phyloP scores from a whole-genome alignment of 805 yeast genomes.

The Wickerhamiella slavikovae region DNA sequence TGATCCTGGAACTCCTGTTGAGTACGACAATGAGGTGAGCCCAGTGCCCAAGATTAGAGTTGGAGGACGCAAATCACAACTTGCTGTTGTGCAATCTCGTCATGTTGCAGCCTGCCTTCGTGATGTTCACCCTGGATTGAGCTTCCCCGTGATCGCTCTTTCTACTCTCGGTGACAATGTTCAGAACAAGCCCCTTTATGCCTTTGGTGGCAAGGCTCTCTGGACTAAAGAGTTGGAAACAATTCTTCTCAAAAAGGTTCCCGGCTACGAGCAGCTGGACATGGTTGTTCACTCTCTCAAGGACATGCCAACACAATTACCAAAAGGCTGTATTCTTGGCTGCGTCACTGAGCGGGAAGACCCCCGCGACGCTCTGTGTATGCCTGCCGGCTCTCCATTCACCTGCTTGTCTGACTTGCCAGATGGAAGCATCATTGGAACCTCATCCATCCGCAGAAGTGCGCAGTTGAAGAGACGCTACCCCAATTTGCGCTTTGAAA shows the following conservation, averaged over 20 bases:
- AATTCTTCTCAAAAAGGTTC: conserved; percentile 33
- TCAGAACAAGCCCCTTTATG: conserved; percentile 65
- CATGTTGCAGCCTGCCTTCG: conserved; percentile 44
- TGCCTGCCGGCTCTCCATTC: conserved; percentile 46
- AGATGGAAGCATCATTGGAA: conserved; percentile 71
- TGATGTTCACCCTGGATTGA: conserved; percentile 36
- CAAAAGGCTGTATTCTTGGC: conserved; percentile 77
- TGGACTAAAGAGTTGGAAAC: conserved; percentile 95
- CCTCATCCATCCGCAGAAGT: conserved; percentile 82
- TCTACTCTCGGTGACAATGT: conserved; percentile 82
- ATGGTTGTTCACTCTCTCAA: conserved; percentile 85
- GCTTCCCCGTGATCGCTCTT: conserved; percentile 60
- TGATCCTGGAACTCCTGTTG: conserved; percentile 13
- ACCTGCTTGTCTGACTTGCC: conserved; percentile 57
- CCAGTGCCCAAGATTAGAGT: conserved; percentile 17
- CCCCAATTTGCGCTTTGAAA: conserved; percentile 61
- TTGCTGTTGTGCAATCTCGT: conserved; percentile 77
- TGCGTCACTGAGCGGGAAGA: conserved; percentile 74
- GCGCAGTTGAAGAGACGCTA: conserved; percentile 67
- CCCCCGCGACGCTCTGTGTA: conserved; percentile 79
- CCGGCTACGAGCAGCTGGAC: conserved; percentile 56
- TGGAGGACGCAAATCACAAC: conserved; percentile 75
- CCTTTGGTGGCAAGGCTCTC: conserved; percentile 88
- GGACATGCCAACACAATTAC: conserved; percentile 76
- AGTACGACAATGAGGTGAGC: conserved; percentile 12